Evolutionary conservation across 2,329 filamentous ascomycete genomes (phyloP), one percentile per base, ranked within the genome.

Genomic region (Trichoderma sp.): DNA sequence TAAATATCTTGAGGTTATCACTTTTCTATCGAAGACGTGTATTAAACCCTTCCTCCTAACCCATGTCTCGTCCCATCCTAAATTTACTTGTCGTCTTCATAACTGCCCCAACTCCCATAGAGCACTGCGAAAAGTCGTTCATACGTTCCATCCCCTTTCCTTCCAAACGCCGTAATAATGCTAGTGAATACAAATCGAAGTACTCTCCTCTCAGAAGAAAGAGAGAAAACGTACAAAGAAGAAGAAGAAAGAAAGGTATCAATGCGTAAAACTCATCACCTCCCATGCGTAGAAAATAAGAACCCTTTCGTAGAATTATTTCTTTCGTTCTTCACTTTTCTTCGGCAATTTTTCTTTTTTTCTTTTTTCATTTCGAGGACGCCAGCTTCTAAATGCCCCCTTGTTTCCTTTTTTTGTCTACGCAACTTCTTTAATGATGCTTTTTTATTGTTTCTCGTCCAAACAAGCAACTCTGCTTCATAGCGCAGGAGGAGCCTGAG

Each of bases 81-180:
- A n/a, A 47, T 35, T 67, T 27, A 33, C 27, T 49, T 37, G n/a
- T 52, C 43, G 43, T 56, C 60, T 60, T 58, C 40, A 35, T 60
- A 27, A 58, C 61, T 56, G 16, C 56, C 58, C 58, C 49, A 47
- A 69, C 68, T 69, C 61, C 60, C 33, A 19, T 65, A 56, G 56
- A 60, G 53, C 55, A 60, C 43, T 24, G 33, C 37, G 24, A 53
- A 31, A 43, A 43, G 37, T 43, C 40, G 40, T 43, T n/a, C 40
- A 43, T 43, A 43, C 14, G n/a, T 57, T 27, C 27, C 19, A 19
- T 47, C 58, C 47, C 43, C 57, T 5, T 35, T 43, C 27, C 14
- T 37, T 37, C 57, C 16, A 37, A 21, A 69, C 68, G 68, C 68
- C 68, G 60, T n/a, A 43, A 14, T 56, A 57, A 68, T 68, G 59